Evolutionary conservation across 2,329 filamentous ascomycete species (phyloP).

Genomic region (Drechmeria coniospora): DNA sequence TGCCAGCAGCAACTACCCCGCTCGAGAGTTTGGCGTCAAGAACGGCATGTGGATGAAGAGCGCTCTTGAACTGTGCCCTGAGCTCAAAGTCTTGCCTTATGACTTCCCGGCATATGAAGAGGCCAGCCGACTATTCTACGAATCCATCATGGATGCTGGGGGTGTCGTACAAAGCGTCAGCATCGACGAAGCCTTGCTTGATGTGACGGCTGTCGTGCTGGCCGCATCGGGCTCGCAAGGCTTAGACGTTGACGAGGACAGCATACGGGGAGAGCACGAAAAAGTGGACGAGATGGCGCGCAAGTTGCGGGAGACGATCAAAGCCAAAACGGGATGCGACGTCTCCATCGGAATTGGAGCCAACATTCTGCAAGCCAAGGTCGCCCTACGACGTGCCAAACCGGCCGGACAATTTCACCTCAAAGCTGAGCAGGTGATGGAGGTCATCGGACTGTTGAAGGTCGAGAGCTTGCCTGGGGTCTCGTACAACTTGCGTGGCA

Average conservation of each 20-base stretch:
- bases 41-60: slow-evolving; percentile 99
- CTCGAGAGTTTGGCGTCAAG: slow-evolving; percentile 71
- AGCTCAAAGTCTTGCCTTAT: slow-evolving; percentile 82
- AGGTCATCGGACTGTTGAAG: slow-evolving; percentile 60
- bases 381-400: slow-evolving; percentile 82
- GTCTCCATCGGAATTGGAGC: slow-evolving; percentile 87
- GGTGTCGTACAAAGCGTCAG: slow-evolving; percentile 91
- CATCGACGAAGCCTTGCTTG: slow-evolving; percentile 85
- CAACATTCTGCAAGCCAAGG: slow-evolving; percentile 82
- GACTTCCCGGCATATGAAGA: slow-evolving; percentile 93
- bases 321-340: slow-evolving; percentile 61
- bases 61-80: slow-evolving; percentile 67
- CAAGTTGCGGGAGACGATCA: slow-evolving; percentile 52
- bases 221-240: slow-evolving; percentile 51
- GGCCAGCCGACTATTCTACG: slow-evolving; percentile 77
- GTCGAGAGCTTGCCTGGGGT: slow-evolving; percentile 81
- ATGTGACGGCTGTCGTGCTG: slow-evolving; percentile 59
- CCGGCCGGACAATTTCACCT: slow-evolving; percentile 87
- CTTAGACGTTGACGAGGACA: slow-evolving; percentile 45
- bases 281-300: slow-evolving; percentile 56
- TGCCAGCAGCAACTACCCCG: slow-evolving; percentile 92
- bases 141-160: slow-evolving; percentile 61
- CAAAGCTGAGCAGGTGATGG: slow-evolving; percentile 62
- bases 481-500: slow-evolving; percentile 76
- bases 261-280: slow-evolving; percentile 61